Percentiles rank a stretch among this genome's conserved stretches.
Conservation (phyloP, 192 early-diverging fungal genomes). For the Coemansia sp. region DNA sequence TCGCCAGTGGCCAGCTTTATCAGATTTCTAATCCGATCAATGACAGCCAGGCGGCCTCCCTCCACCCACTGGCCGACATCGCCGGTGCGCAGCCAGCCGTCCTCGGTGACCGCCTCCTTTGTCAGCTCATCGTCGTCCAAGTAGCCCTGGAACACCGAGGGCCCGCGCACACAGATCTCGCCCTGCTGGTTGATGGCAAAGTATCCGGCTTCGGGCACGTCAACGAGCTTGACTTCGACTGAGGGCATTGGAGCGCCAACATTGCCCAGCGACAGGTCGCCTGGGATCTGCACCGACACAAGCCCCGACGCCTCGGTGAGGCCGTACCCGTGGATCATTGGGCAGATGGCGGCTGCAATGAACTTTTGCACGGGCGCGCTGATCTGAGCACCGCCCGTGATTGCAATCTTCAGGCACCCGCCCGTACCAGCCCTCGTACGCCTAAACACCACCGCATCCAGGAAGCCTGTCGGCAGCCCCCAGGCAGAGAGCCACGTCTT, state of each 20-base stretch:
- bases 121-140: constrained; percentile 78
- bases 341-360: constrained; percentile 73
- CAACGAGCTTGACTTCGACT: constrained; percentile 81
- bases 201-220: constrained; percentile 71
- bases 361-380: constrained; percentile 85
- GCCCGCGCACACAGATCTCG: constrained; percentile 85
- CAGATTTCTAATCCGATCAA: constrained; percentile 95
- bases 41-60: constrained; percentile 81
- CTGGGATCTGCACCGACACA: constrained; percentile 64
- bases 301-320: constrained; percentile 81
- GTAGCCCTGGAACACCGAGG: constrained; percentile 79
- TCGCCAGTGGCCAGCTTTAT: constrained; percentile 91
- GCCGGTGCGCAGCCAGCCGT: constrained; percentile 90
- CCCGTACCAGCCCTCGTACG: constrained; percentile 85
- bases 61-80: constrained; percentile 87
- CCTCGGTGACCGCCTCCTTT: constrained; percentile 70
- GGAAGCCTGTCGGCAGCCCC: constrained; percentile 61
- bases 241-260: constrained; percentile 78
- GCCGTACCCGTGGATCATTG: constrained; percentile 85
- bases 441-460: constrained; percentile 85
- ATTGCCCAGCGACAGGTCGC: constrained; percentile 58
- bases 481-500: constrained; percentile 62
- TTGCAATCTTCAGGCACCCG: constrained; percentile 80
- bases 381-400: constrained; percentile 90
- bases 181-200: constrained; percentile 70